Percentiles rank a stretch among this genome's conserved stretches.
Evolutionary conservation across 495 filamentous ascomycete genomes (phyloP).

Genomic region (Neurospora sp.): DNA sequence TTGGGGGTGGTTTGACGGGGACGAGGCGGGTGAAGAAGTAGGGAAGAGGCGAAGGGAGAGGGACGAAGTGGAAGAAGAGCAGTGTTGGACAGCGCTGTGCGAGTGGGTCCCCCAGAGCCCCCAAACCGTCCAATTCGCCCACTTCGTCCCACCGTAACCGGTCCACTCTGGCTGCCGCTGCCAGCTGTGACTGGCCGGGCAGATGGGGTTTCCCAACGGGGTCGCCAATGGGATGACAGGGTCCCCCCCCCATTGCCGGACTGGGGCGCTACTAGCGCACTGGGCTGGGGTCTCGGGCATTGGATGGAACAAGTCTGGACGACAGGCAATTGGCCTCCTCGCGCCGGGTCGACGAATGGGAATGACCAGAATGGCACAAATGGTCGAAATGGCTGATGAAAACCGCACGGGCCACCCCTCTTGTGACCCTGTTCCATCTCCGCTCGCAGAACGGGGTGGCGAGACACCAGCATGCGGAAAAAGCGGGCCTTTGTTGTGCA

Average conservation of each 20-base stretch:
- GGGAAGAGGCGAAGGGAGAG: constrained; percentile 24
- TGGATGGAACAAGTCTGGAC: constrained; percentile 20
- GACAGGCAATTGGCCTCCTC: constrained; percentile 14
- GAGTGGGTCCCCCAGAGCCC: constrained; percentile 3
- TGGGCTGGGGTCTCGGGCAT: constrained; percentile 15
- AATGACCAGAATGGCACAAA: neutral
- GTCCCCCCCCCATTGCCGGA: neutral
- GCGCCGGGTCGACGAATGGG: neutral
- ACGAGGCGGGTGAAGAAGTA: constrained; percentile 21
- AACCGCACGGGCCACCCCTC: constrained; percentile 17
- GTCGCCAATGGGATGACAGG: neutral
- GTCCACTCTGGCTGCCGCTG: neutral
- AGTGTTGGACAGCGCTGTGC: constrained; percentile 22
- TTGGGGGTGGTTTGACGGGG: constrained; percentile 15
- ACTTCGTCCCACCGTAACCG: neutral
- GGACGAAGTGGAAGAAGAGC: constrained; percentile 19
- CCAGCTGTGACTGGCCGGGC: neutral
- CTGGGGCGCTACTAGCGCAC: constrained; percentile 25
- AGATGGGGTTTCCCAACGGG: neutral
- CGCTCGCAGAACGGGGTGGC: constrained; percentile 21
- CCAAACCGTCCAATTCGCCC: neutral
- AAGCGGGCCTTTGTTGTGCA: constrained; percentile 5
- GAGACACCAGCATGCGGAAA: constrained; percentile 14
- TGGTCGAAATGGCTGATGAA: neutral
- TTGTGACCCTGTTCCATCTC: constrained; percentile 2